Base-by-base conservation (phyloP, 768 basidiomycete species). In the Cystofilobasidium capitatum region DNA sequence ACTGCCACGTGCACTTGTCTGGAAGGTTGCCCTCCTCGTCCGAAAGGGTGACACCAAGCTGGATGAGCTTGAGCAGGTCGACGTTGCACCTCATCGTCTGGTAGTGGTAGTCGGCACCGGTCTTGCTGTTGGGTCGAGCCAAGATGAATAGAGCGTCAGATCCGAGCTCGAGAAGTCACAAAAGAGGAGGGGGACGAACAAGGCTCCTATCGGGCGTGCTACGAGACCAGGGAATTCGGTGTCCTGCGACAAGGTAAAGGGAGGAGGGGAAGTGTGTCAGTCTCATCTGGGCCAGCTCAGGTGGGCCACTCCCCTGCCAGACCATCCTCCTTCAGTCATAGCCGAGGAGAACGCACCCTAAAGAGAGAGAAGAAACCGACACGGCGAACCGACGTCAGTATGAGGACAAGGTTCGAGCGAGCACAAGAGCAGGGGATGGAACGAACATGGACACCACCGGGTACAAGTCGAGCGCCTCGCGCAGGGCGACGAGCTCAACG, bases 31-130 rank as follows among this genome's bases (percentile, higher is more conserved):
- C 96, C 37, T 96, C 85, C 76, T 93, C 91, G 77, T 98, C 91
- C 45, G 89, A 87, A 35, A 99, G 81, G 8, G 96, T 96, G 71
- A 99, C 83, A 7, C 96, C 96, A 69, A 98, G 85, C 79, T 99
- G 96, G 60, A 99, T 97, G 79, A 98, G 89, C 80, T 91, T 91
- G 72, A 99, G 83, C 58, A 98, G 81, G 82, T 99, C 96, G 74
- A 98, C 96, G 78, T 99, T 99, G 80, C 93, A 96, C 69, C 96
- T 87, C 88, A 99, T 94, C 2, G 96, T 99, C 78, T 99, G 96
- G 78, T 97, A 99, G 78, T 98, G 94, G 75, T 97, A 98, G 79
- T 99, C 96, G 26, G 91, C 91, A 14, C 91, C 91, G 0, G 92
- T 93, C 77, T 91, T 91, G 82, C 51, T 55, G 26, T 16, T 14